A percentile compares a stretch with the other conserved stretches of the same genome.
These are phyloP conservation scores for Xanthoconium separans DNA, from an alignment of 1,284 basidiomycete species.

Conservation along the genomic window DNA sequence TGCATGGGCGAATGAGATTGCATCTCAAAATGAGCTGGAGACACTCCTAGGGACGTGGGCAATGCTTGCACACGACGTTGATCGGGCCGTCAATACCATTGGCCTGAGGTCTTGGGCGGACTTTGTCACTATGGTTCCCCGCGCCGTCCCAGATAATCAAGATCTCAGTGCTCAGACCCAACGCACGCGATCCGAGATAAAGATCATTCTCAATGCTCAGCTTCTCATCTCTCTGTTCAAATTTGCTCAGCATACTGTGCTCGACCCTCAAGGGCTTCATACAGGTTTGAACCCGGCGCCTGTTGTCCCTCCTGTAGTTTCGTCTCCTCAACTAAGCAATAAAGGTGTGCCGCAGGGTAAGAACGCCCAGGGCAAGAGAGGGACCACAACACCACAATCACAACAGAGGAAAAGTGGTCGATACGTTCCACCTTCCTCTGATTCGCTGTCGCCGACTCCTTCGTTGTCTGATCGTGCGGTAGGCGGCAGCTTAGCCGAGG, in stretches of 20 bases:
- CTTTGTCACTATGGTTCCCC: slow-evolving; percentile 33
- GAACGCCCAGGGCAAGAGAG: slow-evolving; percentile 21
- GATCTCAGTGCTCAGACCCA: slow-evolving; percentile 12
- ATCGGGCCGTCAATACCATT: slow-evolving; percentile 55
- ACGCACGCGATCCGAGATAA: slow-evolving; percentile 1
- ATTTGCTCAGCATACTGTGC: slow-evolving; percentile 55
- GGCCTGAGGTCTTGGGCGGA: slow-evolving; percentile 58
- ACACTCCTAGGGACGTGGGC: slow-evolving; percentile 81
- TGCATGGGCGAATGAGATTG: slow-evolving; percentile 57
- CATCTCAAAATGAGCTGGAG: slow-evolving; percentile 57
- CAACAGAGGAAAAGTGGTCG: slow-evolving; percentile 37
- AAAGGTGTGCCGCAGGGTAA: slow-evolving; percentile 6
- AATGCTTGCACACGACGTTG: slow-evolving; percentile 71
- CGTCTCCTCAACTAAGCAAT: slow-evolving; percentile 7
- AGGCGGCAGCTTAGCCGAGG: slow-evolving; percentile 51
- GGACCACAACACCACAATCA: slow-evolving; percentile 5
- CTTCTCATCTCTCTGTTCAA: slow-evolving; percentile 37
- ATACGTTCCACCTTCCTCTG: slow-evolving; percentile 25
- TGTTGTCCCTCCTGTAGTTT: slow-evolving; percentile 21
- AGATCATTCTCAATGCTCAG: slow-evolving; percentile 24
- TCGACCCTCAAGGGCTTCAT: slow-evolving; percentile 70
- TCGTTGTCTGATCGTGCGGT: slow-evolving; percentile 17
- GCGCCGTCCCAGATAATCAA: slow-evolving; percentile 14
- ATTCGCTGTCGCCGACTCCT: slow-evolving; percentile 4
- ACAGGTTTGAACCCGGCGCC: slow-evolving; percentile 66